Evolutionary conservation across 768 basidiomycete genomes (phyloP).

Genomic region (Cystofilobasidium bisporidii): DNA sequence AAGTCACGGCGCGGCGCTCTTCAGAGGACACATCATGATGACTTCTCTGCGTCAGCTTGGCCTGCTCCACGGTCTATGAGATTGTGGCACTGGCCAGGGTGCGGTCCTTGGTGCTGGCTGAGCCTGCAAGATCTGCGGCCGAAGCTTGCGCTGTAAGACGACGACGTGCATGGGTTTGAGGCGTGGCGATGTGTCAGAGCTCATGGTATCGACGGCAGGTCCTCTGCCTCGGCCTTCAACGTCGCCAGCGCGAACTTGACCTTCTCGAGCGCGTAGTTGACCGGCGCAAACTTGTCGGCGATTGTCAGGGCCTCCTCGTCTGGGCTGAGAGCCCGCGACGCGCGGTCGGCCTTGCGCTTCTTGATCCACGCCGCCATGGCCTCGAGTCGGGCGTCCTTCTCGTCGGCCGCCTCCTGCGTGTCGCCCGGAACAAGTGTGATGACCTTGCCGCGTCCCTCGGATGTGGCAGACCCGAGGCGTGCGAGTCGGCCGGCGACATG

Average conservation of each 20-base stretch:
- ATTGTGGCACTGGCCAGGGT: no score
- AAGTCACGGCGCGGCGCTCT: no score
- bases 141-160: no score
- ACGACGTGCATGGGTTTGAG: no score
- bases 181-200: no score
- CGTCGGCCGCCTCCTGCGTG: background rate
- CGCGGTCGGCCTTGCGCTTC: background rate
- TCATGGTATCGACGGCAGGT: background rate
- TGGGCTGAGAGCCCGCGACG: background rate
- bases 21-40: no score
- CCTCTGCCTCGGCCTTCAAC: background rate
- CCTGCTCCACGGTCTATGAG: no score
- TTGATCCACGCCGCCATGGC: background rate
- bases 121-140: no score
- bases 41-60: no score
- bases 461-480: background rate
- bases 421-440: background rate
- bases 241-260: constrained; percentile 2
- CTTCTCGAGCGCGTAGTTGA: constrained; percentile 1
- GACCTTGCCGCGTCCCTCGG: background rate
- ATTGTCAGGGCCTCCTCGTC: background rate
- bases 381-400: background rate
- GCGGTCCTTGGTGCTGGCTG: no score
- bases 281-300: background rate
- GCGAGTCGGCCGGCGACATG: background rate